Conservation (phyloP, 2,329 filamentous ascomycete genomes). For the Cladosporium austrohemisphaericum region DNA sequence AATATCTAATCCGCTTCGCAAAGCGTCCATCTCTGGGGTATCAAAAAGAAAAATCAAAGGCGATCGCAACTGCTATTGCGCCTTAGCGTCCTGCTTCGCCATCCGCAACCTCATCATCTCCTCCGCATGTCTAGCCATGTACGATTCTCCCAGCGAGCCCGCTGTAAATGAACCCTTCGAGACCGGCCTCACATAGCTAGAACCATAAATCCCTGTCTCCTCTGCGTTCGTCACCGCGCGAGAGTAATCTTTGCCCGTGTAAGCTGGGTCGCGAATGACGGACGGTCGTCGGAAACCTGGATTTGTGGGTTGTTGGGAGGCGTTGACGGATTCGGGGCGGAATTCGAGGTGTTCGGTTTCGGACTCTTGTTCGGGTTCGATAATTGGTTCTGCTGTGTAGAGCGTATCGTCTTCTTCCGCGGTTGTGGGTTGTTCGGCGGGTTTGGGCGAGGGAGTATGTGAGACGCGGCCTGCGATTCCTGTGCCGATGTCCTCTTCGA, state of each 20-base stretch:
- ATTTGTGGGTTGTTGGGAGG: conserved; percentile 29
- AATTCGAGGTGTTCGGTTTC: conserved; percentile 23
- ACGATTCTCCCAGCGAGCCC: conserved; percentile 34
- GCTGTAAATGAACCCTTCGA: conserved; percentile 23
- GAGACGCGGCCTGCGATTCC: conserved; percentile 15
- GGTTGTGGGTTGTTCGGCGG: not conserved
- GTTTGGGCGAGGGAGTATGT: conserved; percentile 4
- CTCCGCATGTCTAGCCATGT: conserved; percentile 34
- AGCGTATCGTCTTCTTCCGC: not conserved
- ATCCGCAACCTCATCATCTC: conserved; percentile 9
- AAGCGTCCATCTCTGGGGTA: conserved; percentile 1
- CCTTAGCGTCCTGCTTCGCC: conserved; percentile 11
- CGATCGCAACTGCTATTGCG: not conserved
- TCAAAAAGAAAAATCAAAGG: conserved; percentile 10
- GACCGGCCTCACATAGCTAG: conserved; percentile 20
- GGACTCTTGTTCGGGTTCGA: conserved; percentile 7
- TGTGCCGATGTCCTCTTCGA: conserved; percentile 17
- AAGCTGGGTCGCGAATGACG: conserved; percentile 29
- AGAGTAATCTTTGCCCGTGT: conserved; percentile 24
- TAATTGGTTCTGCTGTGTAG: conserved; percentile 3
- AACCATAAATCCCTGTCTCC: conserved; percentile 27
- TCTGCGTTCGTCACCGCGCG: conserved; percentile 24
- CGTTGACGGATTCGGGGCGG: conserved; percentile 23
- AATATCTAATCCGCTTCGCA: not conserved
- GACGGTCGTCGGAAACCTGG: conserved; percentile 35